phyloP scores from a whole-genome alignment of 2,329 filamentous ascomycete species.

The Verruconis gallopava region DNA sequence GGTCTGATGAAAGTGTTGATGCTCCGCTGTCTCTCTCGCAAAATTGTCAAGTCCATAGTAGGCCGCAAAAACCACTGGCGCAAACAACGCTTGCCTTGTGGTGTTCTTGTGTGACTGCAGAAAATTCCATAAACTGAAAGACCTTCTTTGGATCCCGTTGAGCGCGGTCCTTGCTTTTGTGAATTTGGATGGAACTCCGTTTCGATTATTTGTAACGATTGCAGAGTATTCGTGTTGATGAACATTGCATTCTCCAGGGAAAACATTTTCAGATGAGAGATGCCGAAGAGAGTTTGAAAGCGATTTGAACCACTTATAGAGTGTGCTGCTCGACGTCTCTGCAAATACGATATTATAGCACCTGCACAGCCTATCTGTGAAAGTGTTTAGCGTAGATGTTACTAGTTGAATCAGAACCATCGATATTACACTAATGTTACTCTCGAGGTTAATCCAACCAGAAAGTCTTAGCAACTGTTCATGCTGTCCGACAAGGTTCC shows the following conservation, averaged over 20 bases:
- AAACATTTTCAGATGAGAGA: slow-evolving; percentile 62
- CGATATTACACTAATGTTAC: slow-evolving; percentile 47
- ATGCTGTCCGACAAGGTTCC: slow-evolving; percentile 40
- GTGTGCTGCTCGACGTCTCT: slow-evolving; percentile 51
- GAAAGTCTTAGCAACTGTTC: slow-evolving; percentile 56
- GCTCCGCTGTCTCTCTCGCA: slow-evolving; percentile 58
- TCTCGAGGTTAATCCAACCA: slow-evolving; percentile 61
- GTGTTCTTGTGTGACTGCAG: slow-evolving; percentile 57
- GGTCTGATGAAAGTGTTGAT: slow-evolving; percentile 53
- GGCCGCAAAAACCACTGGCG: slow-evolving; percentile 76
- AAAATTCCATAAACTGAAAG: slow-evolving; percentile 79
- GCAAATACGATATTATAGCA: slow-evolving; percentile 69
- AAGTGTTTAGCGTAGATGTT: slow-evolving; percentile 4
- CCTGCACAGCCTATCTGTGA: slow-evolving; percentile 67
- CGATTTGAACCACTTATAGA: slow-evolving; percentile 48
- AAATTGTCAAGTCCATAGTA: slow-evolving; percentile 52
- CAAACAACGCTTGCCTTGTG: slow-evolving; percentile 62
- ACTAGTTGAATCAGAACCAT: neutral
- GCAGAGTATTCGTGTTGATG: slow-evolving; percentile 65
- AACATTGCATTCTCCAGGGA: slow-evolving; percentile 54
- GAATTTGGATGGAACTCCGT: slow-evolving; percentile 73
- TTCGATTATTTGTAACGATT: slow-evolving; percentile 73
- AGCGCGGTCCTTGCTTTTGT: slow-evolving; percentile 58
- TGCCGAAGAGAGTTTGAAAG: slow-evolving; percentile 41
- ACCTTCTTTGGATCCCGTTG: slow-evolving; percentile 60